phyloP scores from a whole-genome alignment of 2,329 filamentous ascomycete species.

The Davidsoniella eucalypti region DNA sequence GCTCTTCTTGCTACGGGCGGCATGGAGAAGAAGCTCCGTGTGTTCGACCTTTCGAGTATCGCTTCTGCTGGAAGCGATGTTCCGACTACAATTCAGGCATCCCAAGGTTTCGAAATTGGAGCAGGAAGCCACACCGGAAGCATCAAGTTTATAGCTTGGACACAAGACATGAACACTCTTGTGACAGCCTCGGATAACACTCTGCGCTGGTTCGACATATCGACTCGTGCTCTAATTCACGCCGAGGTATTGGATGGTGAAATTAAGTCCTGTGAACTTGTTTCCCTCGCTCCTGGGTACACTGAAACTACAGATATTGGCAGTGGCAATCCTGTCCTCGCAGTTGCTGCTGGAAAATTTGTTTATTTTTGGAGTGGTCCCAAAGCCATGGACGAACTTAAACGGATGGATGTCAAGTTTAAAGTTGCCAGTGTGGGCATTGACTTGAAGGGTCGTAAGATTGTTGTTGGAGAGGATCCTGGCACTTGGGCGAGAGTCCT shows the following conservation, averaged over 20 bases:
- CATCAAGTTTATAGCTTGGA: constrained; percentile 96
- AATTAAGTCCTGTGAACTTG: constrained; percentile 86
- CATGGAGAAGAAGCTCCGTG: constrained; percentile 87
- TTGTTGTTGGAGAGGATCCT: constrained; percentile 78
- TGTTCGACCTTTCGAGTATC: constrained; percentile 67
- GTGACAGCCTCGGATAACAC: constrained; percentile 87
- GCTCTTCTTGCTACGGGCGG: constrained; percentile 87
- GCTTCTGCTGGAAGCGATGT: constrained; percentile 20
- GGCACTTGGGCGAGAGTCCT: constrained; percentile 97
- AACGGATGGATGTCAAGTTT: constrained; percentile 63
- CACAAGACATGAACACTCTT: constrained; percentile 68
- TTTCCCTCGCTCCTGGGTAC: constrained; percentile 42
- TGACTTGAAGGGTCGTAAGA: constrained; percentile 62
- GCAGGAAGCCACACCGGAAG: constrained; percentile 66
- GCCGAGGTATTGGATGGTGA: constrained; percentile 66
- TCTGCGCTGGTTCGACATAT: constrained; percentile 86
- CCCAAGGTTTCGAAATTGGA: constrained; percentile 71
- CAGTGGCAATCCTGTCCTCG: constrained; percentile 55
- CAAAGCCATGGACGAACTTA: constrained; percentile 54
- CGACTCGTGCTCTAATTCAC: constrained; percentile 56
- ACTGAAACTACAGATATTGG: constrained; percentile 46
- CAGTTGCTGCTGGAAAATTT: constrained; percentile 84
- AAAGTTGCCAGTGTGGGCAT: constrained; percentile 84
- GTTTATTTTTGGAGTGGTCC: constrained; percentile 81
- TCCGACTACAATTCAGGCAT: constrained; percentile 30